Base-by-base conservation (phyloP, 2,329 filamentous ascomycete genomes). In the Microdochium bolleyi region DNA sequence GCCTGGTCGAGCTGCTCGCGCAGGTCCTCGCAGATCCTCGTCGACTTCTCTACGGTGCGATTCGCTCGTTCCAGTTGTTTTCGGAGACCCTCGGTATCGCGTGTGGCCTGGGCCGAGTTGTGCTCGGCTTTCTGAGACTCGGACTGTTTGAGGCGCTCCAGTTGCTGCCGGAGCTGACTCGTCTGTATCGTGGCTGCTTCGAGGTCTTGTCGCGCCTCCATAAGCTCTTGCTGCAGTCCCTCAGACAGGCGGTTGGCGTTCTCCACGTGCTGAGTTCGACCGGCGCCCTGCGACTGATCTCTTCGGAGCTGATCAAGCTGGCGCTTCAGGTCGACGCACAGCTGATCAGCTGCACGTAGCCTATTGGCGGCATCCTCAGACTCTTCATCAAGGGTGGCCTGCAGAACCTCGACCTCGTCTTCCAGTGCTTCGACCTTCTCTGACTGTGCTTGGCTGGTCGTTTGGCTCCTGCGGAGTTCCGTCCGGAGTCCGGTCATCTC, bases 401-500 rank as follows among this genome's bases (percentile, higher is more conserved):
- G 86, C 14, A 92, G 70, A 25, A 89, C 80, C 51, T 89, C 84
- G n/a, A 90, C 76, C 64, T 91, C 88, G 58, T 91, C 87, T 63
- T 92, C 86, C 21, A 92, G 67, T 8, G 78, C 77, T 53, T 87
- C 80, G 2, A 84, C 73, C 64, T 84, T 89, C 58, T 88, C 84
- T 49, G 75, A 73, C 55, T 88, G 75, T 1, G 75, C 65, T 57
- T 83, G 79, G 62, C 82, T 78, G 57, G 85, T 82, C 22, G 85
- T 76, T 57, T 84, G 81, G 24, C 80, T 80, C 50, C 85, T 74
- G n/a, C 87, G 81, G 9, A 91, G 75, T 53, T 90, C 84, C 57
- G 91, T 87, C 52, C 80, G 82, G 9, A 84, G 78, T 8, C 74
- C 70, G 2, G 85, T 81, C 3, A 91, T 70, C 60, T 92, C 87